Evolutionary conservation across 768 basidiomycete species (phyloP).

Genomic region (Coprinopsis strossmayeri): DNA sequence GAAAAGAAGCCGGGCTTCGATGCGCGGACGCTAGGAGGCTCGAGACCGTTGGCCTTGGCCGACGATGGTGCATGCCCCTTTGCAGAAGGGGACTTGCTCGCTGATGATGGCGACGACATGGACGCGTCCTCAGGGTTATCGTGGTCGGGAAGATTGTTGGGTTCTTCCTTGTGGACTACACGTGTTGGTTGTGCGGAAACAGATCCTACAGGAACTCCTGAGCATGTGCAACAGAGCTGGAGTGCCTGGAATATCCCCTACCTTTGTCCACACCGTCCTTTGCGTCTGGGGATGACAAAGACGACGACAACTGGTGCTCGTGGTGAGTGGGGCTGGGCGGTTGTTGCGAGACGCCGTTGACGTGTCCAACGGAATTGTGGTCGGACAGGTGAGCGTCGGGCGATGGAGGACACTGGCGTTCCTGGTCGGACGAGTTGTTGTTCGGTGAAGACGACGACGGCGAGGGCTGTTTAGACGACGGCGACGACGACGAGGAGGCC

Average conservation of each 20-base stretch:
- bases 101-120: slow-evolving; percentile 17
- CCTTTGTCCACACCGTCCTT: slow-evolving; percentile 8
- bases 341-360: slow-evolving; percentile 11
- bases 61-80: slow-evolving; percentile 11
- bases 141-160: slow-evolving; percentile 12
- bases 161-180: slow-evolving; percentile 17
- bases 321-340: neutral
- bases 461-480: slow-evolving; percentile 4
- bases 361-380: slow-evolving; percentile 7
- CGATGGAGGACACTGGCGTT: slow-evolving; percentile 9
- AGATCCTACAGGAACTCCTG: slow-evolving; percentile 4
- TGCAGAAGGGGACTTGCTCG: slow-evolving; percentile 13
- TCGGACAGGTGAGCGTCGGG: slow-evolving; percentile 9
- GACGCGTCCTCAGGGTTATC: slow-evolving; percentile 23
- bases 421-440: neutral
- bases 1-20: slow-evolving; percentile 50
- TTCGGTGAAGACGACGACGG: slow-evolving; percentile 3
- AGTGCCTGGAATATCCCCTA: neutral
- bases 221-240: neutral
- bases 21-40: slow-evolving; percentile 10
- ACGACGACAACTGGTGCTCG: slow-evolving; percentile 7
- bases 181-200: slow-evolving; percentile 13
- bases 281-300: slow-evolving; percentile 2
- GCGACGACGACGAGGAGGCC: slow-evolving; percentile 11
- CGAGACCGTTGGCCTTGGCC: slow-evolving; percentile 14